Conservation (phyloP, 306 rosid species). For the Vicia faba region DNA sequence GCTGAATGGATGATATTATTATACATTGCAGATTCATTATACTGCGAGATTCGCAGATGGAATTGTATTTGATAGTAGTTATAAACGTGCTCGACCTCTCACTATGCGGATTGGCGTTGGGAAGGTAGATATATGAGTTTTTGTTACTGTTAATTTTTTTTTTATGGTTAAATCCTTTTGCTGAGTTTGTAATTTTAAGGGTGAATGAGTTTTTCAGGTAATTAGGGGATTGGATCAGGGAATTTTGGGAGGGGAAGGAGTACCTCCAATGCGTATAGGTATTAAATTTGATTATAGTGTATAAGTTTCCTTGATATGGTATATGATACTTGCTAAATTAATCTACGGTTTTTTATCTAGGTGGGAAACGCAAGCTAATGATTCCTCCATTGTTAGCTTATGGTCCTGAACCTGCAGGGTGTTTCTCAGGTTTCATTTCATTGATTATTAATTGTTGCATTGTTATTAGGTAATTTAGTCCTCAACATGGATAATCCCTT, state of each 20-base stretch:
- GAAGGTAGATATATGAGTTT: constrained; percentile 53
- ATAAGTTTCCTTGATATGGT: constrained; percentile 14
- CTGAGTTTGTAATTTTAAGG: constrained; percentile 9
- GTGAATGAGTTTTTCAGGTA: constrained; percentile 46
- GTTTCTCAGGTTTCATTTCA: constrained; percentile 74
- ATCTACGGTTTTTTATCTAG: constrained; percentile 46
- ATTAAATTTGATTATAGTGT: constrained; percentile 20
- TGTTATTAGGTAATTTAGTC: constrained; percentile 11
- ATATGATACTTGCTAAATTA: constrained; percentile 14
- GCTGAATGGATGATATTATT: neutral
- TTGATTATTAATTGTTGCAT: neutral
- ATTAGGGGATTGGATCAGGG: constrained; percentile 94
- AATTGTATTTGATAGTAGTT: constrained; percentile 87
- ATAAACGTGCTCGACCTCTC: constrained; percentile 86
- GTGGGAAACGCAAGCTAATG: constrained; percentile 81
- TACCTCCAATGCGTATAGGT: constrained; percentile 96
- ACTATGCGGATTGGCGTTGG: constrained; percentile 96
- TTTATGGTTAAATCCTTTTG: too few species aligned
- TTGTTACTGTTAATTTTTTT: neutral
- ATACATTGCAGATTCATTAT: constrained; percentile 65
- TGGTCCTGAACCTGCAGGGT: constrained; percentile 99
- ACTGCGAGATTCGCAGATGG: constrained; percentile 90
- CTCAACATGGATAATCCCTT: constrained; percentile 13
- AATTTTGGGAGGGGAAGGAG: constrained; percentile 90
- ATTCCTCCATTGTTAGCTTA: constrained; percentile 91